Evolutionary conservation across 768 basidiomycete genomes (phyloP).

Genomic region (Nevesoporus exiguus): DNA sequence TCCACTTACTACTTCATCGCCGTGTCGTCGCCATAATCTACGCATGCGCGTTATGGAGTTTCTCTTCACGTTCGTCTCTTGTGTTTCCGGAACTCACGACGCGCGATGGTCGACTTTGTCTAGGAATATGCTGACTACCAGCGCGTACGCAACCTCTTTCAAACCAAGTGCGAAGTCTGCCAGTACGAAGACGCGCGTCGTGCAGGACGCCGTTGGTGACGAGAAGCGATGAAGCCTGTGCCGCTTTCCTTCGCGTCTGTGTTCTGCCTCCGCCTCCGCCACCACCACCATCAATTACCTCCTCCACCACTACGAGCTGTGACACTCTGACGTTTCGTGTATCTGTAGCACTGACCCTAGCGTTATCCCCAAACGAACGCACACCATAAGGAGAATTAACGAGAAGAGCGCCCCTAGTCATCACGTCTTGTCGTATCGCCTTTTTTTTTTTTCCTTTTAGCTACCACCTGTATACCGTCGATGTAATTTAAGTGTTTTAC

Average conservation of each 20-base stretch:
- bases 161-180: conserved; percentile 59
- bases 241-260: neutral
- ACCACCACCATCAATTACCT: neutral
- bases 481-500: neutral
- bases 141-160: conserved; percentile 62
- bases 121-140: conserved; percentile 46
- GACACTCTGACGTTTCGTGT: neutral
- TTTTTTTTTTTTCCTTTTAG: neutral
- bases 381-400: neutral
- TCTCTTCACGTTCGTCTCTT: neutral
- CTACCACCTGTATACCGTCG: neutral
- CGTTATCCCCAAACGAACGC: neutral
- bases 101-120: neutral
- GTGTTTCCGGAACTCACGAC: neutral
- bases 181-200: conserved; percentile 35
- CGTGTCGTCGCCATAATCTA: neutral
- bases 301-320: neutral
- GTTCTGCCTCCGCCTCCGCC: conserved; percentile 4
- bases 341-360: too few species aligned
- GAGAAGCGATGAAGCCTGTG: neutral
- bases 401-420: neutral
- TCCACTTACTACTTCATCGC: neutral
- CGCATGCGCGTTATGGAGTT: neutral
- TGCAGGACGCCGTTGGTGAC: conserved; percentile 23
- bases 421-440: neutral